Conservation (phyloP, 352 stramenopile species). For the Aphanomyces stellatus region DNA sequence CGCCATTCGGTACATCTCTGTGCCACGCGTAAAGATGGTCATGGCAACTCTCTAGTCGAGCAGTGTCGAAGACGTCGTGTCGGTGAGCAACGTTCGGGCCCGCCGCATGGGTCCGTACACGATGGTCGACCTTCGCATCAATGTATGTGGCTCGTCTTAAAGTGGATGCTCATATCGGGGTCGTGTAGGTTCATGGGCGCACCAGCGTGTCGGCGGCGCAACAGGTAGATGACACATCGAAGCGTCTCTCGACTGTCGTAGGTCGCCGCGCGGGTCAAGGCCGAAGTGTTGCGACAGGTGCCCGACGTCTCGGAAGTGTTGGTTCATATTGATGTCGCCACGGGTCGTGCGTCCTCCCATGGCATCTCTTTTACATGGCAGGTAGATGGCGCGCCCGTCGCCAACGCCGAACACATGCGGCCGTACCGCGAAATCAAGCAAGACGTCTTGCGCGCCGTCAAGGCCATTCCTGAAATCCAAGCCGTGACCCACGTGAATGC, state of each 20-base stretch:
- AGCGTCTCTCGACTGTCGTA: slow-evolving; percentile 19
- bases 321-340: slow-evolving; percentile 74
- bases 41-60: slow-evolving; percentile 36
- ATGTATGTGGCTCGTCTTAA: too few species aligned
- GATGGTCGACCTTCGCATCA: slow-evolving; percentile 72
- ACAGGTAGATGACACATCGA: slow-evolving; percentile 30
- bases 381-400: slow-evolving; percentile 27
- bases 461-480: slow-evolving; percentile 55
- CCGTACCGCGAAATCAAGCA: slow-evolving; percentile 67
- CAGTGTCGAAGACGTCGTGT: slow-evolving; percentile 70
- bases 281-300: slow-evolving; percentile 54
- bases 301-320: slow-evolving; percentile 80
- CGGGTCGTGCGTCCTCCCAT: background rate
- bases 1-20: slow-evolving; percentile 47
- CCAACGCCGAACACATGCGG: slow-evolving; percentile 46
- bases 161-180: too few species aligned
- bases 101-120: slow-evolving; percentile 83
- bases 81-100: slow-evolving; percentile 71
- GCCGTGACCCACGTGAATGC: slow-evolving; percentile 75
- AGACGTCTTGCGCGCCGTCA: slow-evolving; percentile 53
- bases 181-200: slow-evolving; percentile 34
- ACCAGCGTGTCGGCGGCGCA: slow-evolving; percentile 81
- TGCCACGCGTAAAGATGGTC: background rate
- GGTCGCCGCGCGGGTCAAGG: slow-evolving; percentile 59
- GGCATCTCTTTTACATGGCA: too few species aligned